These are phyloP conservation scores for Phytophthora ohioensis DNA, from an alignment of 352 stramenopile species.

Conservation along the genomic window DNA sequence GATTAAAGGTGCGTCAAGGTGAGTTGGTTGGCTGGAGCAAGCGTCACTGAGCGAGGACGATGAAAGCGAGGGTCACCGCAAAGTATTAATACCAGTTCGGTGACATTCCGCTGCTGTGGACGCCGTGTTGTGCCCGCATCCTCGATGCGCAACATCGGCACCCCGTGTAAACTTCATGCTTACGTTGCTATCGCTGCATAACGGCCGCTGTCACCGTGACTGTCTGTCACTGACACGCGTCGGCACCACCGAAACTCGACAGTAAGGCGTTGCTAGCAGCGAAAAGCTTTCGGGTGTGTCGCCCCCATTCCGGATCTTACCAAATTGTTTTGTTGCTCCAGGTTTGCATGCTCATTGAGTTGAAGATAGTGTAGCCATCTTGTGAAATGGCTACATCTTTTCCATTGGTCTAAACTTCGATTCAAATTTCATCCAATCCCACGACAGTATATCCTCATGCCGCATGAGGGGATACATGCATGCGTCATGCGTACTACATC, in stretches of 20 bases:
- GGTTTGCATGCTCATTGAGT: constrained; percentile 1
- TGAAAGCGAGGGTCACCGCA: no score
- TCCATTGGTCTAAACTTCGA: background rate
- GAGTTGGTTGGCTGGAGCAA: no score
- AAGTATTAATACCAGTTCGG: no score
- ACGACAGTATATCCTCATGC: background rate
- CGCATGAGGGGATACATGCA: no score
- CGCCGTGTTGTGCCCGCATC: no score
- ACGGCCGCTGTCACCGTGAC: constrained; percentile 1
- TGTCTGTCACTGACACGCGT: no score
- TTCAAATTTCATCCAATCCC: constrained; percentile 23
- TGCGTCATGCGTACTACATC: background rate
- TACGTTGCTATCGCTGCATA: background rate
- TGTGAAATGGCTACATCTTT: background rate
- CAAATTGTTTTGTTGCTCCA: constrained; percentile 5
- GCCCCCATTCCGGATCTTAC: background rate
- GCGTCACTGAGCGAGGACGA: no score
- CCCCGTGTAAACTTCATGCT: background rate
- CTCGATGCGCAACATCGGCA: background rate
- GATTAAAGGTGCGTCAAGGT: no score
- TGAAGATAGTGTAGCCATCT: background rate
- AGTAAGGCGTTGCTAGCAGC: background rate
- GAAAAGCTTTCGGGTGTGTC: background rate
- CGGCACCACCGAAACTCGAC: background rate
- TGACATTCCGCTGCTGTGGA: no score